phyloP scores from a whole-genome alignment of 2,329 filamentous ascomycete genomes.

The Monilinia polystroma region DNA sequence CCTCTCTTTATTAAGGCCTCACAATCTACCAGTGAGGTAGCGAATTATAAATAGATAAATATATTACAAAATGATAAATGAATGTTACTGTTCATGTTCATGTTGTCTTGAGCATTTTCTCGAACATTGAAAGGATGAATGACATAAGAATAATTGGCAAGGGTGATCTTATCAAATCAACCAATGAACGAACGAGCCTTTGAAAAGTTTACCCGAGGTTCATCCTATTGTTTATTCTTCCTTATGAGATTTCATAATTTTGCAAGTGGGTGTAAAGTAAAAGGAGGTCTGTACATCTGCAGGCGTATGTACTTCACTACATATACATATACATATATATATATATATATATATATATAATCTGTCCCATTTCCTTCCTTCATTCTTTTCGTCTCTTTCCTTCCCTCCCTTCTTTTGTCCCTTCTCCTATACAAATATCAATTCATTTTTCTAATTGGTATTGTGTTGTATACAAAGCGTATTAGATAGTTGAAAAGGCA shows the following conservation, averaged over 20 bases:
- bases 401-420: no score
- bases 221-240: not conserved
- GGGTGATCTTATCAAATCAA: not conserved
- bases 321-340: not conserved
- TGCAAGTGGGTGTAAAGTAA: conserved; percentile 12
- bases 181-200: not conserved
- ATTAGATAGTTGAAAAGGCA: not conserved
- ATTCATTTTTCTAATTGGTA: not conserved
- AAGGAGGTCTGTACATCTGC: conserved; percentile 11
- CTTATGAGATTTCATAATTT: conserved; percentile 6
- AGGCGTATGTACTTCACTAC: conserved; percentile 3
- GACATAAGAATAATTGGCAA: conserved; percentile 14
- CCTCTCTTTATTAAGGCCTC: conserved; percentile 11
- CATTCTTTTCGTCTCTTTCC: no score
- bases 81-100: not conserved
- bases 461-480: not conserved
- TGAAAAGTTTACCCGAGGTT: conserved; percentile 3
- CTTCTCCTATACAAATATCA: not conserved
- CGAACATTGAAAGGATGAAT: conserved; percentile 7
- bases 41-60: not conserved
- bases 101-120: not conserved
- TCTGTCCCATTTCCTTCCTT: not conserved
- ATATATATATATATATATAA: not conserved
- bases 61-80: not conserved
- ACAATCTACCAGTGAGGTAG: not conserved